Evolutionary conservation across 129 eudicot species (phyloP), one percentile per base, ranked within the genome.

Genomic region (Flaveria trinervia): DNA sequence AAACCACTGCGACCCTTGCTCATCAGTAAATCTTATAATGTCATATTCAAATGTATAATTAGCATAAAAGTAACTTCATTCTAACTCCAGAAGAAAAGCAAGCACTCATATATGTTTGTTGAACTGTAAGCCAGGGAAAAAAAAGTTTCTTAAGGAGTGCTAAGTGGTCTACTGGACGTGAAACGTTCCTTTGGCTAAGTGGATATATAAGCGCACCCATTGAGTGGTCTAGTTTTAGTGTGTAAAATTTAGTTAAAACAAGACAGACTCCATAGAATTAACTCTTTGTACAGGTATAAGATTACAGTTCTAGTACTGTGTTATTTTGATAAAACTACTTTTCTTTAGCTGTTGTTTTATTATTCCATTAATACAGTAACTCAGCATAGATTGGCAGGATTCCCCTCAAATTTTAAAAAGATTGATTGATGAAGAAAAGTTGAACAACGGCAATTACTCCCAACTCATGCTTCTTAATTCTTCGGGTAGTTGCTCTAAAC

Each of bases 1-100:
- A 71, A 51, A 71, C 50, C 64, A 51, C 15, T 50, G 28, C 16
- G 46, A 71, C 64, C 65, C 76, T 71, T 30, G 41, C 28, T 52
- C 76, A 71, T 16, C 28, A 17, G 28, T 71, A 65, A n/a, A 2
- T 65, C 25, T 65, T 65, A 39, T 65, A 71, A 51, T 50, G 15
- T n/a, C 75, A 50, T 52, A 51, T 9, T 50, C 15, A 10, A 26
- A 50, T 51, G 48, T 51, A 50, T 9, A 43, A 17, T 71, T 30
- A 30, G 45, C 3, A 51, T 30, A 30, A 51, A 28, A 1, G 14
- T n/a, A 14, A 28, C 30, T 26, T 14, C 18, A 51, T n/a, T 25
- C 75, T 52, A 51, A 28, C 51, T 56, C 75, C 64, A 51, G 51
- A 28, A 28, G 15, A 28, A 16, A 16, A 51, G 41, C 46, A 71